These are phyloP conservation scores for Benincasa hispida DNA, from an alignment of 306 rosid species.

Conservation along the genomic window DNA sequence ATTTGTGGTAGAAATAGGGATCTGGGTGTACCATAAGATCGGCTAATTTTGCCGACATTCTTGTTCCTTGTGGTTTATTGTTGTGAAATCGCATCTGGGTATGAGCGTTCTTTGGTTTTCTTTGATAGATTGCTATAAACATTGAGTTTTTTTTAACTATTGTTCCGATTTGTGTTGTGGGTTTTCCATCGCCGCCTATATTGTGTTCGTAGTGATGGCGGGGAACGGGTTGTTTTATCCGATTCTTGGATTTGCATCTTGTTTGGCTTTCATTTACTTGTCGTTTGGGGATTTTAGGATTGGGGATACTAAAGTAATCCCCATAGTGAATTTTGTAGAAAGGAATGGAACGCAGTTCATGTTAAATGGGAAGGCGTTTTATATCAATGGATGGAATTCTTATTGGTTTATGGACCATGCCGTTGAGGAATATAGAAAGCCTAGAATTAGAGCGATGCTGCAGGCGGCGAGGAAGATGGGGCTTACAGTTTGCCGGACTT, in stretches of 20 bases:
- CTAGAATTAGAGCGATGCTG: conserved; percentile 55
- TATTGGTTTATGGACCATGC: conserved; percentile 89
- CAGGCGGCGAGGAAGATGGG: conserved; percentile 78
- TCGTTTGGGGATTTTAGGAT: conserved; percentile 53
- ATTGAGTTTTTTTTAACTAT: conserved; percentile 12
- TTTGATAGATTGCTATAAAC: conserved; percentile 24
- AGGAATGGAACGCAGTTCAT: conserved; percentile 70
- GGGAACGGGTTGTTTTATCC: conserved; percentile 60
- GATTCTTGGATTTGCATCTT: conserved; percentile 57
- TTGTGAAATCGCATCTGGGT: conserved; percentile 17
- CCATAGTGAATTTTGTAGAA: conserved; percentile 44
- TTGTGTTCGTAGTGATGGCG: conserved; percentile 23
- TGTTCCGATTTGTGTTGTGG: conserved; percentile 17
- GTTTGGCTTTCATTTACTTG: conserved; percentile 57
- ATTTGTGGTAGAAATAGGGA: conserved; percentile 21
- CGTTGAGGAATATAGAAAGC: conserved; percentile 40
- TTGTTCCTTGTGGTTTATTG: conserved; percentile 17
- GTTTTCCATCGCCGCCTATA: background rate
- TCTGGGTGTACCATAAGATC: conserved; percentile 20
- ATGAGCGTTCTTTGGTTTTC: conserved; percentile 7
- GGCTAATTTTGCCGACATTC: conserved; percentile 4
- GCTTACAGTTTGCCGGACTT: conserved; percentile 88
- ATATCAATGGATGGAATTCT: conserved; percentile 93
- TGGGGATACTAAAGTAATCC: conserved; percentile 15
- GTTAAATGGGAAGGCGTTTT: conserved; percentile 57